Conservation (phyloP, 2,329 filamentous ascomycete species). For the Hansfordia pulvinata region DNA sequence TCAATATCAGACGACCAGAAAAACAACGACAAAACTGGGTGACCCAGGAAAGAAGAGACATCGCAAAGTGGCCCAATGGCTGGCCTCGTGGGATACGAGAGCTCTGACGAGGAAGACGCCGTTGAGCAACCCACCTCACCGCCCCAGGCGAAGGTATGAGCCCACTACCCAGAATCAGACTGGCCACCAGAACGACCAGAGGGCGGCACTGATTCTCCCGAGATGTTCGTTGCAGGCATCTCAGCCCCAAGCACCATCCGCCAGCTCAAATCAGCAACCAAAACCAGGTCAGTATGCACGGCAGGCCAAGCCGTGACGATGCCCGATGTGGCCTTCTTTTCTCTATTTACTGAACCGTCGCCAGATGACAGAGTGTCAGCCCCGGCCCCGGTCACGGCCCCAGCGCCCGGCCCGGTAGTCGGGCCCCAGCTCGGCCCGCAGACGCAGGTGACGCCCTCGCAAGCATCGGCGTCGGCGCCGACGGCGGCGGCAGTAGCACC, state of each 20-base stretch:
- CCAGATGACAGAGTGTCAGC: not conserved
- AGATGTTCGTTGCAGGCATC: constrained; percentile 2
- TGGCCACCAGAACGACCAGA: constrained; percentile 7
- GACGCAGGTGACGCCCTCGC: no score
- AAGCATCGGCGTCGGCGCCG: no score
- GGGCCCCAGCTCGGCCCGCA: constrained; percentile 1
- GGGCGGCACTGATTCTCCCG: constrained; percentile 18
- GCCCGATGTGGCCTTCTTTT: not conserved
- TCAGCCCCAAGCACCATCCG: not conserved
- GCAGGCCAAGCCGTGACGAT: not conserved
- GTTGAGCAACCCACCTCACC: constrained; percentile 9
- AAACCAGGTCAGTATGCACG: not conserved
- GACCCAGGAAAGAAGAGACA: no score
- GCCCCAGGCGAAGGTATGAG: constrained; percentile 15
- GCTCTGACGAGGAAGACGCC: constrained; percentile 19
- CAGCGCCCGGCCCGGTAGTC: not conserved
- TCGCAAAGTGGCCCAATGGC: no score
- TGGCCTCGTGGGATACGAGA: constrained; percentile 18
- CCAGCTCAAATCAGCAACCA: not conserved
- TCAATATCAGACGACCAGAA: no score
- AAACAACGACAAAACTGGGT: no score
- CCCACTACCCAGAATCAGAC: constrained; percentile 6
- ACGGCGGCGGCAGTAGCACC: not conserved
- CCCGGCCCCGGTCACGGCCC: not conserved
- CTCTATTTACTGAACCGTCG: not conserved